phyloP scores from a whole-genome alignment of 2,329 filamentous ascomycete genomes.

The Aspergillus sp. region DNA sequence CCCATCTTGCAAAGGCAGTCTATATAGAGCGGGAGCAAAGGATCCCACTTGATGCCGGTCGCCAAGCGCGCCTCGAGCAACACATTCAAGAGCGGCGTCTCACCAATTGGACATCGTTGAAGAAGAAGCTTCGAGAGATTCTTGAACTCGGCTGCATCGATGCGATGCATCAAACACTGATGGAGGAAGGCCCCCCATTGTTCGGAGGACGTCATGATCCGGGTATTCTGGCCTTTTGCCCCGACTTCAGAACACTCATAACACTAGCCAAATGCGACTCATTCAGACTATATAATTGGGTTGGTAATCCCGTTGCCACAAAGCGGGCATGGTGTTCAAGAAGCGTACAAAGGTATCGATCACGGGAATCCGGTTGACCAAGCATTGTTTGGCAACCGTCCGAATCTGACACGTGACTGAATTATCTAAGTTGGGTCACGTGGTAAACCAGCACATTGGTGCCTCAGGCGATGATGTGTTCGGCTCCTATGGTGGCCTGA shows the following conservation, averaged over 20 bases:
- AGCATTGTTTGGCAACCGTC: background rate
- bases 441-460: background rate
- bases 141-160: slow-evolving; percentile 40
- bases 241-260: background rate
- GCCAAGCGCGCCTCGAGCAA: slow-evolving; percentile 35
- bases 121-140: slow-evolving; percentile 36
- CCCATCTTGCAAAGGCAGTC: slow-evolving; percentile 38
- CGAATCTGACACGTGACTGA: background rate
- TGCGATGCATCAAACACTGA: slow-evolving; percentile 36
- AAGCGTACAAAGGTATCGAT: background rate
- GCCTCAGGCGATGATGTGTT: background rate
- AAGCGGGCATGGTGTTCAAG: background rate
- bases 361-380: background rate
- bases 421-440: background rate
- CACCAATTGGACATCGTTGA: slow-evolving; percentile 30
- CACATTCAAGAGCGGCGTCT: slow-evolving; percentile 33
- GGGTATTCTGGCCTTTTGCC: slow-evolving; percentile 1
- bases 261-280: background rate
- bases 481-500: background rate
- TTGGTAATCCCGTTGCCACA: background rate
- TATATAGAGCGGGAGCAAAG: slow-evolving; percentile 42
- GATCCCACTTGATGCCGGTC: slow-evolving; percentile 40
- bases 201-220: slow-evolving; percentile 29
- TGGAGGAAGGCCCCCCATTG: slow-evolving; percentile 41
- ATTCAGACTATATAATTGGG: background rate